Evolutionary conservation across 495 filamentous ascomycete species (phyloP).

Genomic region (Aspergillus diversus): DNA sequence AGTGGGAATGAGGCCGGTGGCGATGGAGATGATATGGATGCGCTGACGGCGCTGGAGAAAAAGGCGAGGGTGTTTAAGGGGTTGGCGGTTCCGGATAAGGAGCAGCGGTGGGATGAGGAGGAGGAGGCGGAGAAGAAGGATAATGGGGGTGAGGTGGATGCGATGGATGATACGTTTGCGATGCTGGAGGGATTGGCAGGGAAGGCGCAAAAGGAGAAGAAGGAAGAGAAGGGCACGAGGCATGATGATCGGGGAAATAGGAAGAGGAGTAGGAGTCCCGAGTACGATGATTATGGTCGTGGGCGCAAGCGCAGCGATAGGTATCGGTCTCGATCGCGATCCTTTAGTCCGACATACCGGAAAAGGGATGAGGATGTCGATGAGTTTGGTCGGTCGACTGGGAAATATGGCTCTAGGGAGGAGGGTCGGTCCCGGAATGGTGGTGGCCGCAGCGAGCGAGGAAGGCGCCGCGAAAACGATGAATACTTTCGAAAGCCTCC

Average conservation of each 20-base stretch:
- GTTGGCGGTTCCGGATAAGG: constrained; percentile 83
- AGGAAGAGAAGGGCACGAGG: constrained; percentile 34
- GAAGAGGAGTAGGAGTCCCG: constrained; percentile 77
- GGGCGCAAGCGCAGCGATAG: constrained; percentile 55
- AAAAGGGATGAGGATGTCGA: constrained; percentile 63
- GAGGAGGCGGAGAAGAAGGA: constrained; percentile 40
- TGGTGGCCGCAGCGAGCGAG: constrained; percentile 45
- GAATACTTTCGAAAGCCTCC: constrained; percentile 72
- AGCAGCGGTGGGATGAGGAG: constrained; percentile 60
- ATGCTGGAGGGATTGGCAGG: constrained; percentile 84
- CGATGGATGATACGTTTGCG: constrained; percentile 93
- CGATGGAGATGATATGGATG: constrained; percentile 37
- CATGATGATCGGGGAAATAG: constrained; percentile 45
- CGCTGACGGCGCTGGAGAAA: constrained; percentile 53
- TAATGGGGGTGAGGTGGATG: constrained; percentile 45
- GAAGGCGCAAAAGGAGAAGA: constrained; percentile 49
- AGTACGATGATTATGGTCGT: constrained; percentile 59
- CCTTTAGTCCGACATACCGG: constrained; percentile 46
- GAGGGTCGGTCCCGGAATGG: constrained; percentile 38
- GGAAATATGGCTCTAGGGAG: constrained; percentile 40
- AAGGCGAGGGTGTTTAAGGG: constrained; percentile 88
- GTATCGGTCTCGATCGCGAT: constrained; percentile 57
- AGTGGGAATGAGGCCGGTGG: constrained; percentile 22
- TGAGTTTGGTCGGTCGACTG: constrained; percentile 60
- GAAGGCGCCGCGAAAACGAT: constrained; percentile 53